A percentile compares a stretch with the other conserved stretches of the same genome.
These are phyloP conservation scores for Chrysoporthe puriensis DNA, from an alignment of 2,329 filamentous ascomycete genomes.

Conservation along the genomic window DNA sequence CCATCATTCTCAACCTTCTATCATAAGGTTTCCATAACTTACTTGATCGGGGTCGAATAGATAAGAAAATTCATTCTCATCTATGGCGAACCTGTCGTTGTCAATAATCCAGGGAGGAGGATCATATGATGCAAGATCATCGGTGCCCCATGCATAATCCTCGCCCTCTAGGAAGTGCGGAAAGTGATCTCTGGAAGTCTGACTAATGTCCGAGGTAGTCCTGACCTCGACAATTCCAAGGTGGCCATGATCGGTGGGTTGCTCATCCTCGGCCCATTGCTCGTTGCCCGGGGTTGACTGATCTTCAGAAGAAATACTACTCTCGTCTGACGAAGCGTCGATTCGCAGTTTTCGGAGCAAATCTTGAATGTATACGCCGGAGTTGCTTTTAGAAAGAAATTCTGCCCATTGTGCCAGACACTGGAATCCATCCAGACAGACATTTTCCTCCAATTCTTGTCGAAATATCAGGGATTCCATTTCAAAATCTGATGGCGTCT, in stretches of 20 bases:
- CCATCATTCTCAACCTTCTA: neutral
- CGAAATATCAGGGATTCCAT: neutral
- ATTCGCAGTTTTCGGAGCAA: neutral
- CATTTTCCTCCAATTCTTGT: fast-evolving
- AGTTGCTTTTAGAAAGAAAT: neutral
- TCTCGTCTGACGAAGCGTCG: neutral
- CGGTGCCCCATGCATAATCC: neutral
- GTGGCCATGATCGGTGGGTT: neutral
- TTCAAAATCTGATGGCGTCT: neutral
- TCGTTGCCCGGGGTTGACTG: neutral
- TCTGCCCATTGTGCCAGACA: neutral
- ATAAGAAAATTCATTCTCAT: neutral
- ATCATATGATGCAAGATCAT: no score
- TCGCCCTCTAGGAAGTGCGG: neutral
- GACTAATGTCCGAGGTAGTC: no score
- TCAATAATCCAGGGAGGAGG: no score
- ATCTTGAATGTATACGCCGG: neutral
- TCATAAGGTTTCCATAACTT: neutral
- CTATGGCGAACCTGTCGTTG: no score
- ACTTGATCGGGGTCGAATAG: no score
- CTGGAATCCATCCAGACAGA: neutral
- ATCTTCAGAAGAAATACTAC: neutral
- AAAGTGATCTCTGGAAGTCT: neutral
- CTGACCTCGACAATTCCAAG: neutral
- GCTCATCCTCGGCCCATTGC: neutral